These are phyloP conservation scores for Peronospora farinosa DNA, from an alignment of 352 stramenopile species.

Conservation along the genomic window DNA sequence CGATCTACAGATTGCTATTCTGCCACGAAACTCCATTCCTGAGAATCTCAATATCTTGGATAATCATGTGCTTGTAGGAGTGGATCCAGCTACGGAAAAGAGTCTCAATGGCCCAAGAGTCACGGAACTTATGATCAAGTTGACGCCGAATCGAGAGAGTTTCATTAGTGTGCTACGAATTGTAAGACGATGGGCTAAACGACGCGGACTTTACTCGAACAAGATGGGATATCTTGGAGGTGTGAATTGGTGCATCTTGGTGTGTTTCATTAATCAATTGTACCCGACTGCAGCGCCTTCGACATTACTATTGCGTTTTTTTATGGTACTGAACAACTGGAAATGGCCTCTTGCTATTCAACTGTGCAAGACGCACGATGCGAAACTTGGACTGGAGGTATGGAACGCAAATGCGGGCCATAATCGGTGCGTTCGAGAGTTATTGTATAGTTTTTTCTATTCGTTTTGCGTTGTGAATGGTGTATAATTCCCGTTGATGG, in stretches of 20 bases:
- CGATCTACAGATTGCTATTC: conserved; percentile 95
- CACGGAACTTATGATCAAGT: conserved; percentile 89
- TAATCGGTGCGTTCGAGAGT: conserved; percentile 44
- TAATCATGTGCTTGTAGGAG: conserved; percentile 80
- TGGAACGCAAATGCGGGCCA: conserved; percentile 85
- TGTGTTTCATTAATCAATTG: conserved; percentile 93
- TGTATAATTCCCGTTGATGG: background rate
- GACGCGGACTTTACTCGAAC: conserved; percentile 97
- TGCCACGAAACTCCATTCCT: conserved; percentile 88
- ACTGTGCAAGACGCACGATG: conserved; percentile 83
- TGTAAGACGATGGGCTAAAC: conserved; percentile 85
- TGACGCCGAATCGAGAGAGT: conserved; percentile 79
- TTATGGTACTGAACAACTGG: conserved; percentile 87
- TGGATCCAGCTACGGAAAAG: conserved; percentile 85
- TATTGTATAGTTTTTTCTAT: background rate
- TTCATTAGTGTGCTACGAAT: conserved; percentile 87
- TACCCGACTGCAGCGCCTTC: conserved; percentile 83
- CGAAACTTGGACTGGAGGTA: conserved; percentile 81
- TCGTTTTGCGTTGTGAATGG: conserved; percentile 2
- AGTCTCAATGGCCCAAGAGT: conserved; percentile 87
- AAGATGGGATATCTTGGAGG: conserved; percentile 98
- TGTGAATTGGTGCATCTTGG: conserved; percentile 98
- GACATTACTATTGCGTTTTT: conserved; percentile 83
- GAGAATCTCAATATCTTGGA: conserved; percentile 88
- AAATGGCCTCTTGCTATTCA: conserved; percentile 89